These are phyloP conservation scores for Ascochyta viciae-villosae DNA, from an alignment of 2,329 filamentous ascomycete genomes.

Conservation along the genomic window DNA sequence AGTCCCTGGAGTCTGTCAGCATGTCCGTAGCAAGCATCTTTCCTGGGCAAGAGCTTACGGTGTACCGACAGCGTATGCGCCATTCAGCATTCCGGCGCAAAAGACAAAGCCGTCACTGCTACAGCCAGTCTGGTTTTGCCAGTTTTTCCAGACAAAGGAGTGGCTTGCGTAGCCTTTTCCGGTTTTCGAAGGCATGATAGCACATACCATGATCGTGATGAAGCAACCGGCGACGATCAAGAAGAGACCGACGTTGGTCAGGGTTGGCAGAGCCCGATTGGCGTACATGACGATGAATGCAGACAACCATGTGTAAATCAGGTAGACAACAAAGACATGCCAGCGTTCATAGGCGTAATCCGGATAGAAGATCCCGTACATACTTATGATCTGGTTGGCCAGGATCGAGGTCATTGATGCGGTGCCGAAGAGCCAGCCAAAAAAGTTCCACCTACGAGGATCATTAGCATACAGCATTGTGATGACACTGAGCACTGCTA, in stretches of 20 bases:
- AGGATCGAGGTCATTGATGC: constrained; percentile 54
- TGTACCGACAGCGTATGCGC: constrained; percentile 71
- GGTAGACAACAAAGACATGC: constrained; percentile 60
- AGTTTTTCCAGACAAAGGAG: constrained; percentile 56
- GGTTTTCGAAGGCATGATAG: constrained; percentile 60
- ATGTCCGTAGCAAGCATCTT: neutral
- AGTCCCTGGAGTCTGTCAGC: constrained; percentile 55
- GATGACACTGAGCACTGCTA: neutral
- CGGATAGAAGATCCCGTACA: constrained; percentile 59
- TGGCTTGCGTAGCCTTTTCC: constrained; percentile 52
- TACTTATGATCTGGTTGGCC: constrained; percentile 55
- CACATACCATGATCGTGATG: constrained; percentile 63
- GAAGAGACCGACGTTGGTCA: constrained; percentile 64
- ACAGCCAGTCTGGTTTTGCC: constrained; percentile 56
- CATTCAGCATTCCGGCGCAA: constrained; percentile 71
- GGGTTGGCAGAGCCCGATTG: constrained; percentile 60
- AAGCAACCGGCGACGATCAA: constrained; percentile 62
- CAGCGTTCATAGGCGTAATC: constrained; percentile 56
- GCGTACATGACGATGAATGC: constrained; percentile 60
- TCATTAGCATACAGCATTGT: neutral
- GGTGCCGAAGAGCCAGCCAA: constrained; percentile 59
- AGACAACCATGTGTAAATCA: constrained; percentile 57
- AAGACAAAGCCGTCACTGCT: constrained; percentile 67
- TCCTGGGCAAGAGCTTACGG: constrained; percentile 44
- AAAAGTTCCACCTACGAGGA: constrained; percentile 55